These are phyloP conservation scores for Cyclaneusma minus DNA, from an alignment of 2,329 filamentous ascomycete species.

Conservation along the genomic window DNA sequence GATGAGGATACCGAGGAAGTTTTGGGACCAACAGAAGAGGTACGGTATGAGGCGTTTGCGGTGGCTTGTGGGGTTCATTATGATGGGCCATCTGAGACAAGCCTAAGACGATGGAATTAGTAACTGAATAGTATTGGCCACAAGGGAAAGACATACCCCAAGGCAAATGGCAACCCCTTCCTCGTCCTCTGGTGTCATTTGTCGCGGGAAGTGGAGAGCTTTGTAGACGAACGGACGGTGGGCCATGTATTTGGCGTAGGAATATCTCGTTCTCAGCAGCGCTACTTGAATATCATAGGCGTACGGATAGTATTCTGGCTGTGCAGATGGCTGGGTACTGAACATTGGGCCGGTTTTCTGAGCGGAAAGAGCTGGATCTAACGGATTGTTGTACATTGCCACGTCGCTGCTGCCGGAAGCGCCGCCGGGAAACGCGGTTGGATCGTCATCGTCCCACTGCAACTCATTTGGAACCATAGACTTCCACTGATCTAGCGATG, in stretches of 20 bases:
- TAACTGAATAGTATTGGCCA: not conserved
- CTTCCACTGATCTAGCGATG: conserved; percentile 41
- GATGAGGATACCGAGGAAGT: conserved; percentile 40
- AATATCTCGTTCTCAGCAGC: conserved; percentile 40
- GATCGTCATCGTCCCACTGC: conserved; percentile 39
- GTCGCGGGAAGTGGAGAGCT: conserved; percentile 38
- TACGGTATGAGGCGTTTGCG: conserved; percentile 43
- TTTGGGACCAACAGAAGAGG: conserved; percentile 46
- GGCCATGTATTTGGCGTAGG: conserved; percentile 40
- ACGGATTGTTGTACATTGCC: conserved; percentile 8
- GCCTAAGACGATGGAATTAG: conserved; percentile 20
- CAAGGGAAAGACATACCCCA: conserved; percentile 11
- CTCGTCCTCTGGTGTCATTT: conserved; percentile 35
- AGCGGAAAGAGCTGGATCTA: conserved; percentile 6
- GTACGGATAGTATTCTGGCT: conserved; percentile 29
- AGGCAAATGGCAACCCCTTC: conserved; percentile 40
- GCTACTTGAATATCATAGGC: conserved; percentile 40
- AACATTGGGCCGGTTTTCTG: conserved; percentile 24
- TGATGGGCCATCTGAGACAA: conserved; percentile 43
- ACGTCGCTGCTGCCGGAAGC: conserved; percentile 8
- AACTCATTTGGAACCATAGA: conserved; percentile 35
- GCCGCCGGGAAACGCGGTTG: conserved; percentile 24
- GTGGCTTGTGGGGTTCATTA: conserved; percentile 37
- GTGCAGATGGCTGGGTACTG: conserved; percentile 28
- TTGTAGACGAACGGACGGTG: conserved; percentile 44